Conservation (phyloP, 495 filamentous ascomycete species). For the Beverwykella pulmonaria region DNA sequence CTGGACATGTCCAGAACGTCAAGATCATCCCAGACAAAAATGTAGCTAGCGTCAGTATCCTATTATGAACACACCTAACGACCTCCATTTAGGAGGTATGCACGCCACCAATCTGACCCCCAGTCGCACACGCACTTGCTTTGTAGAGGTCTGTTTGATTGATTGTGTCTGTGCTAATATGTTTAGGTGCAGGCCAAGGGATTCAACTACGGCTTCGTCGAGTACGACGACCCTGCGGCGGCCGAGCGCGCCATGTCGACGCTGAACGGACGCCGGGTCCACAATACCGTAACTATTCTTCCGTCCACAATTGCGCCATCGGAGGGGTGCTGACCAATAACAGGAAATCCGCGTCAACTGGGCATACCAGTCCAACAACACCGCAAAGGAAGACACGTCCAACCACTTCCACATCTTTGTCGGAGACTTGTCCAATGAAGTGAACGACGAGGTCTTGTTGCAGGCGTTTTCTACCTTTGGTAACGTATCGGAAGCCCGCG, state of each 20-base stretch:
- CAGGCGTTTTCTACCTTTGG: slow-evolving; percentile 98
- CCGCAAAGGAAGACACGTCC: slow-evolving; percentile 96
- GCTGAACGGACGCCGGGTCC: slow-evolving; percentile 90
- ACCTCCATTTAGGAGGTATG: slow-evolving; percentile 1
- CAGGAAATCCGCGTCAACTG: slow-evolving; percentile 99
- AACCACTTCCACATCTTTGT: slow-evolving; percentile 99
- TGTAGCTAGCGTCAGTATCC: slow-evolving; percentile 56
- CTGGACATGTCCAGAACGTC: slow-evolving; percentile 95
- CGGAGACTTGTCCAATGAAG: slow-evolving; percentile 96
- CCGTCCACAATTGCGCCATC: neutral
- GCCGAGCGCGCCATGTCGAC: slow-evolving; percentile 97
- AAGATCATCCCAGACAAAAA: slow-evolving; percentile 99
- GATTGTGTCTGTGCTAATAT: neutral
- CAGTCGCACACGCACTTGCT: neutral
- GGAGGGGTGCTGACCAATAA: neutral
- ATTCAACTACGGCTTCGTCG: slow-evolving; percentile 98
- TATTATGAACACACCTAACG: neutral
- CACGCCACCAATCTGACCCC: neutral
- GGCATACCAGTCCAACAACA: slow-evolving; percentile 96
- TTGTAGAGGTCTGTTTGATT: neutral
- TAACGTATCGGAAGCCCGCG: slow-evolving; percentile 94
- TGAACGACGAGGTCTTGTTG: slow-evolving; percentile 92
- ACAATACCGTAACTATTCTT: slow-evolving; percentile 74
- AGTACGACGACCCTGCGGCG: slow-evolving; percentile 96
- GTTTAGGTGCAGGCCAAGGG: slow-evolving; percentile 77